Evolutionary conservation across 2,329 filamentous ascomycete species (phyloP), one percentile per base, ranked within the genome.

Genomic region (Xylaria sp.): DNA sequence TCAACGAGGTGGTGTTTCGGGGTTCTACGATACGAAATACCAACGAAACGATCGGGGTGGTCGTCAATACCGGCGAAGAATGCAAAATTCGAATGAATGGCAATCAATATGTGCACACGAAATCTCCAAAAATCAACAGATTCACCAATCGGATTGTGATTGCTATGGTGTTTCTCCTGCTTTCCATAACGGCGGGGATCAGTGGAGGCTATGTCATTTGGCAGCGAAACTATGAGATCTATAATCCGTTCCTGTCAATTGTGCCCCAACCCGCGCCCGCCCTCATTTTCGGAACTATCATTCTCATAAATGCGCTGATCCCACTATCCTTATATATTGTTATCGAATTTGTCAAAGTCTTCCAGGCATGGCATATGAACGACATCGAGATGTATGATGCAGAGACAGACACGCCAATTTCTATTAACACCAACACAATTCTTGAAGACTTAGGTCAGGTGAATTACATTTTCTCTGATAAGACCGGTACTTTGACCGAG

Each of bases 281-380:
- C 25, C 92, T 96, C 61, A 88, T 97, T 66, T 88, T 94, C 19
- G 93, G 91, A 0, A 97, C 92, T 73, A 86, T 96, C 68, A 97
- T 98, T 77, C 94, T 97, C 87, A 96, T 96, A 77, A 98, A 97
- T 75, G 97, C 94, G 38, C 87, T 97, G 77, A 93, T 97, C 60
- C 94, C 94, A 0, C 83, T 98, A 11, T 92, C 92, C 0, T 83
- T 98, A 1, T 98, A 97, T 68, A 91, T 98, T 68, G 95, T 89
- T 73, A 81, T 98, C 75, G 93, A 98, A 67, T 83, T 96, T 60
- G 89, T 95, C 75, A 96, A 96, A 74, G 81, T 96, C 6, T 89
- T 84, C 3, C 85, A 87, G 71, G 89, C 96, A 81, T 81, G 93
- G 56, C 77, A 96, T 56, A 92, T 93, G 66, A 80, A 80, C 17